Evolutionary conservation across 805 yeast species (phyloP).

Genomic region (Clavispora vitiphila): DNA sequence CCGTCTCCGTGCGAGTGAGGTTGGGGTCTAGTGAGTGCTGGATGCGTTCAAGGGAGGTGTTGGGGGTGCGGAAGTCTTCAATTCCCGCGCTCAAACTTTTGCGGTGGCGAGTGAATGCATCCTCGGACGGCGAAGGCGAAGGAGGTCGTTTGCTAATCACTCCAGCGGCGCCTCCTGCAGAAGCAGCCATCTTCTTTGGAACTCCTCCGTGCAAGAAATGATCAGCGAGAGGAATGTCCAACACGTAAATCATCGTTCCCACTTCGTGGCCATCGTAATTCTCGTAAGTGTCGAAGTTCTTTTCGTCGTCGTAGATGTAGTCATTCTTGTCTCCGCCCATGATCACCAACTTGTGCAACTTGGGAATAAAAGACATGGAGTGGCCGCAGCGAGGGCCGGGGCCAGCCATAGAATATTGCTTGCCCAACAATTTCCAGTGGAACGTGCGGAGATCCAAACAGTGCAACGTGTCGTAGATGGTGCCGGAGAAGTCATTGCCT

Average conservation of each 20-base stretch:
- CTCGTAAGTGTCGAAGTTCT: conserved; percentile 48
- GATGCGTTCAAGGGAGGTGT: conserved; percentile 16
- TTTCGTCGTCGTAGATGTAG: conserved; percentile 46
- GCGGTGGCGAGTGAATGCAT: conserved; percentile 25
- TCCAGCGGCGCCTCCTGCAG: conserved; percentile 18
- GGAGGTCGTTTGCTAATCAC: conserved; percentile 12
- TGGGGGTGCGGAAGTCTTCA: conserved; percentile 23
- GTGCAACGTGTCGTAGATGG: conserved; percentile 58
- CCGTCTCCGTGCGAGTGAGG: not conserved
- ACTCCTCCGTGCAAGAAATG: conserved; percentile 18
- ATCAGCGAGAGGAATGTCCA: conserved; percentile 49
- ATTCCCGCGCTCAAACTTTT: conserved; percentile 34
- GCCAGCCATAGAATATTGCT: conserved; percentile 35
- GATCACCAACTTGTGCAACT: conserved; percentile 63
- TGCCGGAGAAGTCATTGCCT: conserved; percentile 76
- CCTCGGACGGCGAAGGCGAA: conserved; percentile 15
- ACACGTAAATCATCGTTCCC: conserved; percentile 58
- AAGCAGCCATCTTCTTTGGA: conserved; percentile 14
- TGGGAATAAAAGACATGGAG: conserved; percentile 67
- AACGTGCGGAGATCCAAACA: conserved; percentile 71
- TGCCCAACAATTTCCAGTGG: conserved; percentile 61
- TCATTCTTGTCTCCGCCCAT: conserved; percentile 92
- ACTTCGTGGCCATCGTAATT: conserved; percentile 42
- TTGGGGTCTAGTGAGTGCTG: conserved; percentile 24
- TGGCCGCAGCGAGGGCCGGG: conserved; percentile 93